Conservation (phyloP, 2,329 filamentous ascomycete genomes). For the Sclerotinia nivalis region DNA sequence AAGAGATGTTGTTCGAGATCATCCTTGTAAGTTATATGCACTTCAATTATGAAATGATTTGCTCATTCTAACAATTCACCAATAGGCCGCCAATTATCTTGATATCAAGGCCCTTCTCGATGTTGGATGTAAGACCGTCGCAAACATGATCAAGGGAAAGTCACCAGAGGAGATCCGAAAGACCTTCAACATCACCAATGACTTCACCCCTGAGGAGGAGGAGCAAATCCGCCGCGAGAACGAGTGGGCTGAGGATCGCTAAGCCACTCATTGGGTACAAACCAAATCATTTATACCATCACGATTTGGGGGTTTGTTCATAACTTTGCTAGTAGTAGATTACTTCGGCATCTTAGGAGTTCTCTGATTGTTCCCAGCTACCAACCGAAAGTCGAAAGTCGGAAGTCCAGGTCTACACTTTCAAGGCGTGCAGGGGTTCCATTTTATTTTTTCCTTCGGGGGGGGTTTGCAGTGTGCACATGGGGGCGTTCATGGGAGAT, state of each 20-base stretch:
- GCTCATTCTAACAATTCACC: not conserved
- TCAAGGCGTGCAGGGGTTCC: slow-evolving; percentile 2
- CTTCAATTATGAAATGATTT: not conserved
- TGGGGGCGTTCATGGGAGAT: slow-evolving; percentile 7
- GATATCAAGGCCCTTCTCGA: slow-evolving; percentile 98
- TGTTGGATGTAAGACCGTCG: slow-evolving; percentile 98
- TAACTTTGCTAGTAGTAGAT: slow-evolving; percentile 5
- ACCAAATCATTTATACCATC: not conserved
- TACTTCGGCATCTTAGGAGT: slow-evolving; percentile 4
- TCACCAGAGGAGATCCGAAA: slow-evolving; percentile 98
- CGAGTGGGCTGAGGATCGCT: slow-evolving; percentile 86
- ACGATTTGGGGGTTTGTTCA: not conserved
- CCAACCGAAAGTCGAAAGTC: slow-evolving; percentile 3
- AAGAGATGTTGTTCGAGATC: slow-evolving; percentile 99
- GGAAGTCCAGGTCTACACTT: slow-evolving; percentile 3
- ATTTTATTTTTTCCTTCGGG: not conserved
- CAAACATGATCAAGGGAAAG: slow-evolving; percentile 99
- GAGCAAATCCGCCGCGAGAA: slow-evolving; percentile 94
- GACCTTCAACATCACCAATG: slow-evolving; percentile 99
- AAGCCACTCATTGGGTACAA: slow-evolving; percentile 38
- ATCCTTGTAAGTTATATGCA: slow-evolving; percentile 71
- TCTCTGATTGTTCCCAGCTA: not conserved
- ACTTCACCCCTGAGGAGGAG: slow-evolving; percentile 98
- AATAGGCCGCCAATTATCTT: slow-evolving; percentile 91
- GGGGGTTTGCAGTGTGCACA: not conserved